Percentiles rank a stretch among this genome's conserved stretches.
Evolutionary conservation across 108 stramenopile species (phyloP).

Genomic region (Cyclotella kingstonii): DNA sequence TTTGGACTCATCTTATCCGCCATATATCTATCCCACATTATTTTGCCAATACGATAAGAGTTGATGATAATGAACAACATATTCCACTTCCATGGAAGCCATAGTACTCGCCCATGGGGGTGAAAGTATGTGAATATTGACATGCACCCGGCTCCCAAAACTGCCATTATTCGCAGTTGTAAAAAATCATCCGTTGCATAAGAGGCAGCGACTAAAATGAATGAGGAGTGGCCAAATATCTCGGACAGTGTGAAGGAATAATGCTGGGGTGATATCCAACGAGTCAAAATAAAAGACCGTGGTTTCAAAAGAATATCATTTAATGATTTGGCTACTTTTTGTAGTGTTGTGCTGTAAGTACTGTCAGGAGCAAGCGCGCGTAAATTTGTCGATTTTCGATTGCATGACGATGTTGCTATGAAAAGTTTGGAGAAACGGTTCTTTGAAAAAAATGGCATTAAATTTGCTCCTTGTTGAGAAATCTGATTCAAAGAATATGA

Average conservation of each 20-base stretch:
- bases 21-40: slow-evolving; percentile 49
- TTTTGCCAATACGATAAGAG: slow-evolving; percentile 59
- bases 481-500: too few relatives aligned
- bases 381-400: too few relatives aligned
- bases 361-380: too few relatives aligned
- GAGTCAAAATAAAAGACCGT: slow-evolving; percentile 67
- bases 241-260: slow-evolving; percentile 68
- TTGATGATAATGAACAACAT: slow-evolving; percentile 76
- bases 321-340: slow-evolving; percentile 11
- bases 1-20: slow-evolving; percentile 50
- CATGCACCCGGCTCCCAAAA: slow-evolving; percentile 72
- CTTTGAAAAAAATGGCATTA: too few relatives aligned
- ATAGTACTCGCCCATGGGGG: slow-evolving; percentile 81
- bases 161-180: slow-evolving; percentile 70
- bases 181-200: slow-evolving; percentile 80
- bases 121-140: slow-evolving; percentile 86
- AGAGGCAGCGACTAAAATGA: slow-evolving; percentile 76
- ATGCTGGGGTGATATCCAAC: slow-evolving; percentile 74
- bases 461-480: too few relatives aligned
- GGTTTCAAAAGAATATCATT: slow-evolving; percentile 49
- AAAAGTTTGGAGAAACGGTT: too few relatives aligned
- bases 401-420: too few relatives aligned
- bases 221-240: slow-evolving; percentile 70
- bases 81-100: slow-evolving; percentile 89
- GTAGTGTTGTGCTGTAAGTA: slow-evolving; percentile 7